Conservation (phyloP, 768 basidiomycete genomes). For the Boletus sensibilis region DNA sequence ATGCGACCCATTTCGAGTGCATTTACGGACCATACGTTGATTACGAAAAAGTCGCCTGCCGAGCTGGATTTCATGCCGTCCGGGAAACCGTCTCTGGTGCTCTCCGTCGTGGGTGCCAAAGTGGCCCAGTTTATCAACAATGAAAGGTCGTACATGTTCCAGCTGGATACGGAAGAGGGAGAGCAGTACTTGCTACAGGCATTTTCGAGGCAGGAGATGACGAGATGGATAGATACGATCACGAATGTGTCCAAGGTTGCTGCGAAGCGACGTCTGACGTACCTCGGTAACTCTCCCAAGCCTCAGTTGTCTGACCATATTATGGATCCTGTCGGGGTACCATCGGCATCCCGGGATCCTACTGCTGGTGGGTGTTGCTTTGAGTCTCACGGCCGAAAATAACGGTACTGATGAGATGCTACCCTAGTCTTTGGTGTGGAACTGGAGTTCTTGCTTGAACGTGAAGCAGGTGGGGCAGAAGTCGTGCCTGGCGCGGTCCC, state of each 20-base stretch:
- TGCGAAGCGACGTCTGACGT: conserved; percentile 77
- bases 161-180: conserved; percentile 84
- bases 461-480: conserved; percentile 55
- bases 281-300: conserved; percentile 74
- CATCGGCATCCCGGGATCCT: conserved; percentile 64
- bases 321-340: conserved; percentile 49
- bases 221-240: conserved; percentile 75
- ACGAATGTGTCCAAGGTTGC: conserved; percentile 67
- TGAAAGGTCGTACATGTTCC: conserved; percentile 79
- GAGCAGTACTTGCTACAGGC: conserved; percentile 82
- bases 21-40: conserved; percentile 60
- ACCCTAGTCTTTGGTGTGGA: conserved; percentile 72
- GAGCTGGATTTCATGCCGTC: conserved; percentile 74
- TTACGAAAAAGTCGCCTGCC: conserved; percentile 56
- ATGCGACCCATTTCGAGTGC: conserved; percentile 90
- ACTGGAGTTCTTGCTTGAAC: conserved; percentile 61
- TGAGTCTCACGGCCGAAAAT: neutral
- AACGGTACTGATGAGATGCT: conserved; percentile 4
- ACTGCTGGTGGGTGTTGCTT: conserved; percentile 54
- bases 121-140: conserved; percentile 74
- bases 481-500: conserved; percentile 62
- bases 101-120: conserved; percentile 71
- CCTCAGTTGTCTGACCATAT: conserved; percentile 74
- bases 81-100: conserved; percentile 72
- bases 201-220: conserved; percentile 65